Conservation (phyloP, 2,329 filamentous ascomycete genomes). For the Mycosphaerella sp. region DNA sequence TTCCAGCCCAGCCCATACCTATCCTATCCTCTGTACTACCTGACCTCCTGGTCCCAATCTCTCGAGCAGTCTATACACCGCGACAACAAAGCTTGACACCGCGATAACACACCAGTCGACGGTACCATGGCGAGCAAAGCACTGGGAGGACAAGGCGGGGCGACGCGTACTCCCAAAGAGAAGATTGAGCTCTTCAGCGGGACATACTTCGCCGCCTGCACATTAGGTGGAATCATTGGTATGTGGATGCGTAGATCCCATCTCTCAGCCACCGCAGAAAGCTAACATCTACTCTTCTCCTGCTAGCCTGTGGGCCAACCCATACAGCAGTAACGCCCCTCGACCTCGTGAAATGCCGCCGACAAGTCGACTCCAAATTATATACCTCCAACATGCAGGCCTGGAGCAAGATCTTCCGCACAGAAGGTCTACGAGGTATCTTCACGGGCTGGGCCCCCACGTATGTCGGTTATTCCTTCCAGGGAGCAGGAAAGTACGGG, state of each 20-base stretch:
- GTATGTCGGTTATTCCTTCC: slow-evolving; percentile 72
- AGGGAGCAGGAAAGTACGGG: slow-evolving; percentile 88
- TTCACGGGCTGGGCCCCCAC: slow-evolving; percentile 87
- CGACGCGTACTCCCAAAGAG: slow-evolving; percentile 56
- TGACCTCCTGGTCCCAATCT: no score
- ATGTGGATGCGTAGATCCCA: slow-evolving; percentile 47
- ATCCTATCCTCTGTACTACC: no score
- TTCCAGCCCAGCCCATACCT: no score
- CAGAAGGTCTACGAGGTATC: slow-evolving; percentile 73
- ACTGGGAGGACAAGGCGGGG: slow-evolving; percentile 8
- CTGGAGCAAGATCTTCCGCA: slow-evolving; percentile 68
- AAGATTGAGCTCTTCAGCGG: slow-evolving; percentile 72
- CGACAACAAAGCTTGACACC: background rate
- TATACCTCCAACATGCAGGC: slow-evolving; percentile 84
- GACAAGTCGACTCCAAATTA: slow-evolving; percentile 77
- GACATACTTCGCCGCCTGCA: slow-evolving; percentile 81
- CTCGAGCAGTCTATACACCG: no score
- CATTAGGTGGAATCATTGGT: slow-evolving; percentile 64
- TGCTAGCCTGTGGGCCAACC: slow-evolving; percentile 59
- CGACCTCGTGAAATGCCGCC: slow-evolving; percentile 84
- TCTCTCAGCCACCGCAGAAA: no score
- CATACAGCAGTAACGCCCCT: slow-evolving; percentile 81
- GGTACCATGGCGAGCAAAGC: slow-evolving; percentile 4
- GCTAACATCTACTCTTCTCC: background rate
- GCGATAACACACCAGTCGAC: background rate